A percentile compares a stretch with the other conserved stretches of the same genome.
Conservation (phyloP, 129 eudicot genomes). For the Lonicera japonica region DNA sequence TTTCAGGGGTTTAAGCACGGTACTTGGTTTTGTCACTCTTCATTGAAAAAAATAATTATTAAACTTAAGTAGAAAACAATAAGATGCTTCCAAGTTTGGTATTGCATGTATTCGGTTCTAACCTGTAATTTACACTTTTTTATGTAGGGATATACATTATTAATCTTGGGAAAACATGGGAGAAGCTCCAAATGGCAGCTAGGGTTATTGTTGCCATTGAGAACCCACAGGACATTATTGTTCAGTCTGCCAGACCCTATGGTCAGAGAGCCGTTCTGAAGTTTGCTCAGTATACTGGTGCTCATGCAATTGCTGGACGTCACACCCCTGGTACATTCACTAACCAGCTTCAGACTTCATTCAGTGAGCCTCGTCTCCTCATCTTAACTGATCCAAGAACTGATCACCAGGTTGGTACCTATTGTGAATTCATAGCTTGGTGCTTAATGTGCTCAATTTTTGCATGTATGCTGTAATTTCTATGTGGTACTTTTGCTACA, state of each 20-base stretch:
- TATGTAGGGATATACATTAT: conserved; percentile 60
- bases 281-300: conserved; percentile 82
- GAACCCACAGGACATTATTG: conserved; percentile 85
- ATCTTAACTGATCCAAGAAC: conserved; percentile 84
- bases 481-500: not conserved
- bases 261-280: conserved; percentile 86
- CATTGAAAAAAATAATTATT: too few species aligned
- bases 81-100: too few species aligned
- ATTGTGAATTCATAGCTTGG: too few species aligned
- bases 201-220: conserved; percentile 79
- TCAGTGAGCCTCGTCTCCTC: conserved; percentile 76
- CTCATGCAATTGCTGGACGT: conserved; percentile 82
- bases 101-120: too few species aligned
- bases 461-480: not conserved
- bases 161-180: conserved; percentile 84
- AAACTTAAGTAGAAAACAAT: not conserved
- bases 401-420: conserved; percentile 56
- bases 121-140: too few species aligned
- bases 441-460: not conserved
- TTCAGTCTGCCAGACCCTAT: conserved; percentile 88
- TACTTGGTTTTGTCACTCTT: too few species aligned
- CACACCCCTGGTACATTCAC: conserved; percentile 95
- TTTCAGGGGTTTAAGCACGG: too few species aligned
- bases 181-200: conserved; percentile 87
- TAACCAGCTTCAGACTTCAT: conserved; percentile 85